Evolutionary conservation across 352 stramenopile genomes (phyloP).

Genomic region (Globisporangium barbulae): DNA sequence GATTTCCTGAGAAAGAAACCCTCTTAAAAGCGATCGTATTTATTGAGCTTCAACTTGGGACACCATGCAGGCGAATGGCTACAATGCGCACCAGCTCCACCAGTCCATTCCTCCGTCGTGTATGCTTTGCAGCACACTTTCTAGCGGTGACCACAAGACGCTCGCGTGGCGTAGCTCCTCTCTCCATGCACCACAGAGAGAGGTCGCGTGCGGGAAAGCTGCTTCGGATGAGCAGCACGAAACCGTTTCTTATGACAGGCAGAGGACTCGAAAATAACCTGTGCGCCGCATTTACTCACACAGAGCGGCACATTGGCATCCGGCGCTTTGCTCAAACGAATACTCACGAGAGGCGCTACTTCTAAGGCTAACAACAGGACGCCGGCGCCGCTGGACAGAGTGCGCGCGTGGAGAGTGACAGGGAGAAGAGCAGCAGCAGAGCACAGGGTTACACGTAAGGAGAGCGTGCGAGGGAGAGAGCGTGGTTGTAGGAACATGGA

Average conservation of each 20-base stretch:
- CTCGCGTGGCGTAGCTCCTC: too few relatives aligned
- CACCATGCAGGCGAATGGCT: too few relatives aligned
- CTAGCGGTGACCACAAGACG: not conserved
- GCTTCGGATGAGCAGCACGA: slow-evolving; percentile 1
- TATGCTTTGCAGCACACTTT: not conserved
- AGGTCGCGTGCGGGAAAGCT: not conserved
- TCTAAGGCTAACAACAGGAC: too few relatives aligned
- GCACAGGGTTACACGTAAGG: not conserved
- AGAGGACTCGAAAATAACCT: slow-evolving; percentile 1
- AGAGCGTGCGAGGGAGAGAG: not conserved
- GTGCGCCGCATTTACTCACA: not conserved
- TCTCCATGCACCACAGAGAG: not conserved
- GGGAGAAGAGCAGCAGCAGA: not conserved
- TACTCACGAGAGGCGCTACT: too few relatives aligned
- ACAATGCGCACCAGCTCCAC: not conserved
- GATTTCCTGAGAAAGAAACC: not conserved
- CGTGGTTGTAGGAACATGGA: slow-evolving; percentile 27
- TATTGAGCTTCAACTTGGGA: slow-evolving; percentile 4
- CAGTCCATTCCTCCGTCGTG: not conserved
- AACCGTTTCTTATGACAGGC: slow-evolving; percentile 10
- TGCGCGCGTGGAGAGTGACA: too few relatives aligned
- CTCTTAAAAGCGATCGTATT: slow-evolving; percentile 1
- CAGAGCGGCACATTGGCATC: not conserved
- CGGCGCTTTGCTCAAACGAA: too few relatives aligned
- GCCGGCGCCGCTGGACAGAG: too few relatives aligned